phyloP scores from a whole-genome alignment of 331 rosid genomes.

The Rhamnella rubrinervis region DNA sequence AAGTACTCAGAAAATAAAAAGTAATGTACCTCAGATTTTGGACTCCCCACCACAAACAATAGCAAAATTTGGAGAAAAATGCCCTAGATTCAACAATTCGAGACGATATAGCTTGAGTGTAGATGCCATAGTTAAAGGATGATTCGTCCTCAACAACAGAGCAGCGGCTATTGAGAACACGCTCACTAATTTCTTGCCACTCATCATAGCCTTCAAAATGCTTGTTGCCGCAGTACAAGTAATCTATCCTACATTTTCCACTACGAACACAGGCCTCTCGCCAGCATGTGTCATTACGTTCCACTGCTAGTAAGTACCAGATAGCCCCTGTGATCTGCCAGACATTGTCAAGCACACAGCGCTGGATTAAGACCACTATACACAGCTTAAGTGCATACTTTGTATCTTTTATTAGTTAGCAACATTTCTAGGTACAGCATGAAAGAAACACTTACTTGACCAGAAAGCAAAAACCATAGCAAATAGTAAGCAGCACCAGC shows the following conservation, averaged over 20 bases:
- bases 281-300: slow-evolving; percentile 82
- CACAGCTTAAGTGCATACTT: neutral
- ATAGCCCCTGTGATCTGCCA: slow-evolving; percentile 75
- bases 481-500: slow-evolving; percentile 81
- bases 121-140: slow-evolving; percentile 73
- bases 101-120: slow-evolving; percentile 54
- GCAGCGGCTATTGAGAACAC: slow-evolving; percentile 46
- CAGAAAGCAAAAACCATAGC: slow-evolving; percentile 80
- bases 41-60: slow-evolving; percentile 95
- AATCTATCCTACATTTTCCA: slow-evolving; percentile 45
- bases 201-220: slow-evolving; percentile 36
- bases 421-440: neutral
- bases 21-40: slow-evolving; percentile 71
- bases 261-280: slow-evolving; percentile 40
- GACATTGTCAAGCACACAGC: neutral
- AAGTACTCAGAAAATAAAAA: neutral
- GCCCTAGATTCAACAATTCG: slow-evolving; percentile 45
- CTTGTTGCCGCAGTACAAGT: slow-evolving; percentile 57
- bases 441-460: slow-evolving; percentile 60
- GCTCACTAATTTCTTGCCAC: slow-evolving; percentile 49
- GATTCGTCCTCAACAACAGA: slow-evolving; percentile 16
- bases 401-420: too few relatives aligned
- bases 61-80: slow-evolving; percentile 64
- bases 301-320: slow-evolving; percentile 86
- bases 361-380: neutral